Evolutionary conservation across 345 rosid species (phyloP), one percentile per base, ranked within the genome.

Genomic region (Boechera retrofracta): DNA sequence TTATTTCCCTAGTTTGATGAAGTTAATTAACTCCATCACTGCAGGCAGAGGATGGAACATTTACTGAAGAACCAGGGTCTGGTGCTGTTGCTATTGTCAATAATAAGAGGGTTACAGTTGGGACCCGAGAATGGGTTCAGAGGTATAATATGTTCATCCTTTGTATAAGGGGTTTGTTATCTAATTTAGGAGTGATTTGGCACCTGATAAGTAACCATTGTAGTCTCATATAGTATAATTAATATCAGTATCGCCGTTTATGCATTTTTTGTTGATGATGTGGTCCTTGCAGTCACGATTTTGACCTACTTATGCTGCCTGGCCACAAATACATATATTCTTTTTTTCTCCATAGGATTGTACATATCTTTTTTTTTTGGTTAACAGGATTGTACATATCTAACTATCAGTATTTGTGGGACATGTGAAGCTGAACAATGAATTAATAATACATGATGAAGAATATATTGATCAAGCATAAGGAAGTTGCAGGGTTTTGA

Each of bases 21-120:
- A 75, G 33, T 44, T 71, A 55, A 69, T 64, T 68, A 57, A 47
- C 57, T 48, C 24, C 24, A 57, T 67, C 62, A 49, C 41, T 48
- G 41, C 84, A 94, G 98, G 91, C 86, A 47, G 79, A 75, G 44
- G 95, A 88, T 78, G 98, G 97, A 59, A 92, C 97, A 67, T 94
- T 86, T 82, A 54, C 80, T 35, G 97, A 94, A 84, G 98, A 92
- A 81, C 97, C 98, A 73, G 98, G 98, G 33, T 94, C 94, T 78
- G 98, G 98, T 32, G 89, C 95, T 4, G 82, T 85, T 44, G 98
- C 97, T 58, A 76, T 82, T 6, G 76, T 94, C 56, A 89, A 85
- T 63, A 80, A 82, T 74, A 90, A 78, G 77, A 89, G 80, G 77
- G 96, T 94, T 61, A 82, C 92, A 58, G 94, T 94, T 80, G 98